Evolutionary conservation across 2,329 filamentous ascomycete species (phyloP).

Genomic region (Colletotrichum cereale): DNA sequence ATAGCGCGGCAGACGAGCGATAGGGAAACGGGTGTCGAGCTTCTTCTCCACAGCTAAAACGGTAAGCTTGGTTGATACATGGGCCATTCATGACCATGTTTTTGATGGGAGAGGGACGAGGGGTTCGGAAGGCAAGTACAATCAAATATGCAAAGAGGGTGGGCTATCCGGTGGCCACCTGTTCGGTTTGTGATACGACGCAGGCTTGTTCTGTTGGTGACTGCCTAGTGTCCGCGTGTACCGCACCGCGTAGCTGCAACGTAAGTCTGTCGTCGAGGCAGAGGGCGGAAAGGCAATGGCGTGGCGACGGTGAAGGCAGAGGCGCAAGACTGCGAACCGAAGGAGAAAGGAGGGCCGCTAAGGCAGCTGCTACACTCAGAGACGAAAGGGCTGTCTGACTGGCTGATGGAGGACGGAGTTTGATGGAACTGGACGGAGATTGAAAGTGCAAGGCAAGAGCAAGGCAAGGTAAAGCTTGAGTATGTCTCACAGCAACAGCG

Average conservation of each 20-base stretch:
- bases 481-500: constrained; percentile 28
- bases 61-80: constrained; percentile 31
- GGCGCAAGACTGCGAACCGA: not conserved
- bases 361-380: constrained; percentile 28
- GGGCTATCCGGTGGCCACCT: constrained; percentile 27
- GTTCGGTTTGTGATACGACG: constrained; percentile 30
- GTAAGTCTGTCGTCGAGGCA: constrained; percentile 16
- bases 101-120: not conserved
- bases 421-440: constrained; percentile 11
- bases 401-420: constrained; percentile 11
- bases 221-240: constrained; percentile 39
- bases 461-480: constrained; percentile 31
- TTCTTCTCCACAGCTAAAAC: constrained; percentile 19
- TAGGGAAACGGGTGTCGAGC: constrained; percentile 2
- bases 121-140: constrained; percentile 17
- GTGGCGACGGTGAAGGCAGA: not conserved
- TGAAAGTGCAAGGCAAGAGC: not conserved
- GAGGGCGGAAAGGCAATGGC: too few species aligned
- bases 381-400: constrained; percentile 8
- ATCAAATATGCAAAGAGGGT: constrained; percentile 8
- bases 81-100: not conserved
- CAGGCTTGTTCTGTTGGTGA: not conserved
- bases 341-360: constrained; percentile 14
- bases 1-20: constrained; percentile 34
- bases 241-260: constrained; percentile 34